Percentiles rank a stretch among this genome's conserved stretches.
These are phyloP conservation scores for Auriscalpium microsporum DNA, from an alignment of 768 basidiomycete species.

Conservation along the genomic window DNA sequence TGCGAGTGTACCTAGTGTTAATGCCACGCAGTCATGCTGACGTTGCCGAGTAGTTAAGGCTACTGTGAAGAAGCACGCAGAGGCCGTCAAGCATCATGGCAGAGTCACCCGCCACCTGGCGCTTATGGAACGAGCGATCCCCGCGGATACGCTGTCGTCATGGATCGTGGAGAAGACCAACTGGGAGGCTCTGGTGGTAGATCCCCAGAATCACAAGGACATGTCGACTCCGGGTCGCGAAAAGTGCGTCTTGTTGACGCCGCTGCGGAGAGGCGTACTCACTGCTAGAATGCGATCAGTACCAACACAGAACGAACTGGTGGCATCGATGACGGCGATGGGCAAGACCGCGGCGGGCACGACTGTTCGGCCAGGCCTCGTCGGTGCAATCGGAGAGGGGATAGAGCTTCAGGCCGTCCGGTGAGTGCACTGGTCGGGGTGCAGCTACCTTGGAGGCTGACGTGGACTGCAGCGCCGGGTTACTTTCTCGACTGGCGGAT, in stretches of 20 bases:
- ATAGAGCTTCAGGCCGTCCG: background rate
- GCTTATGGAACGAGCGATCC: too few species aligned
- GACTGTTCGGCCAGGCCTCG: background rate
- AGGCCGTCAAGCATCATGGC: too few species aligned
- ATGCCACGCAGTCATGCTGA: background rate
- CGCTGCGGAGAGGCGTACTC: background rate
- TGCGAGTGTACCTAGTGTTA: constrained; percentile 2
- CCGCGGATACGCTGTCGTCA: background rate
- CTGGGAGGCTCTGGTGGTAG: background rate
- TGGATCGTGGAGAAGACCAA: background rate
- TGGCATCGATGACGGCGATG: background rate
- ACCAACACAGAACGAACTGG: background rate
- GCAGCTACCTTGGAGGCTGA: too few species aligned
- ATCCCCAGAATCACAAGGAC: background rate
- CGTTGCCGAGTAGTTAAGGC: too few species aligned
- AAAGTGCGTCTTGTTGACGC: background rate
- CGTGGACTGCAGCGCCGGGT: too few species aligned
- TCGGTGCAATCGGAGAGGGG: background rate
- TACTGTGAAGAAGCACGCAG: too few species aligned
- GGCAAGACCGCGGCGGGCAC: background rate
- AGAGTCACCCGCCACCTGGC: too few species aligned
- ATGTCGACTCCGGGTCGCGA: background rate
- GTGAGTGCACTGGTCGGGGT: background rate
- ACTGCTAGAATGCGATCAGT: background rate
- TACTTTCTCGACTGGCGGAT: too few species aligned